Percentiles rank a stretch among this genome's conserved stretches.
These are phyloP conservation scores for Xerocomus brunneocitrinus DNA, from an alignment of 768 basidiomycete species.

Conservation along the genomic window DNA sequence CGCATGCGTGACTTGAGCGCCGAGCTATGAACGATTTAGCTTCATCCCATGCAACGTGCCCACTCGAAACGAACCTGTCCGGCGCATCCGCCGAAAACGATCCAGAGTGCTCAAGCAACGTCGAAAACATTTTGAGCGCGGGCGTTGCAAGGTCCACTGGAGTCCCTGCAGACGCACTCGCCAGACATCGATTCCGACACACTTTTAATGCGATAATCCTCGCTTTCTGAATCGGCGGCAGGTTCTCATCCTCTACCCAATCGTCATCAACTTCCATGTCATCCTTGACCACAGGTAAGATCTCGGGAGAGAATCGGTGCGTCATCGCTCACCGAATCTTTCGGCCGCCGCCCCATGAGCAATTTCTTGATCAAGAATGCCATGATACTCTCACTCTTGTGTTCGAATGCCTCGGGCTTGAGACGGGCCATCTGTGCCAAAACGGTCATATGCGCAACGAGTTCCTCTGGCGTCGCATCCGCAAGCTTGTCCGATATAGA, in stretches of 20 bases:
- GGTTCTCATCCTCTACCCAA: conserved; percentile 69
- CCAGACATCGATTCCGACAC: conserved; percentile 73
- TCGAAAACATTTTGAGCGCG: conserved; percentile 69
- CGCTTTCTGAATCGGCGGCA: conserved; percentile 56
- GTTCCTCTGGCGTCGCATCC: conserved; percentile 42
- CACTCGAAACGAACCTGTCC: conserved; percentile 42
- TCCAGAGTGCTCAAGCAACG: conserved; percentile 67
- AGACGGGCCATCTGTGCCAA: conserved; percentile 70
- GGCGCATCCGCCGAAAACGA: conserved; percentile 51
- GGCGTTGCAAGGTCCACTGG: conserved; percentile 69
- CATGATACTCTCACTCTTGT: conserved; percentile 70
- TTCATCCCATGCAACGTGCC: neutral
- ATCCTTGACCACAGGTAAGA: conserved; percentile 36
- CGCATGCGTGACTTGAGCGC: conserved; percentile 74
- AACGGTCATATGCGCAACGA: conserved; percentile 66
- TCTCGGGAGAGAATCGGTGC: neutral
- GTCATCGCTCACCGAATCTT: conserved; percentile 40
- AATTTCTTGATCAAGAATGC: conserved; percentile 65
- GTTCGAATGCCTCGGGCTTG: conserved; percentile 71
- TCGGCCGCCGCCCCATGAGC: conserved; percentile 52
- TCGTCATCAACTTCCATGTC: conserved; percentile 60
- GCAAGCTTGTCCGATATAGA: conserved; percentile 51
- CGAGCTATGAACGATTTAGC: conserved; percentile 36
- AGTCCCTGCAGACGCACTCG: conserved; percentile 53
- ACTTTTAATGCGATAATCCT: conserved; percentile 78